phyloP scores from a whole-genome alignment of 768 basidiomycete species.

The Leccinum sublutescens region DNA sequence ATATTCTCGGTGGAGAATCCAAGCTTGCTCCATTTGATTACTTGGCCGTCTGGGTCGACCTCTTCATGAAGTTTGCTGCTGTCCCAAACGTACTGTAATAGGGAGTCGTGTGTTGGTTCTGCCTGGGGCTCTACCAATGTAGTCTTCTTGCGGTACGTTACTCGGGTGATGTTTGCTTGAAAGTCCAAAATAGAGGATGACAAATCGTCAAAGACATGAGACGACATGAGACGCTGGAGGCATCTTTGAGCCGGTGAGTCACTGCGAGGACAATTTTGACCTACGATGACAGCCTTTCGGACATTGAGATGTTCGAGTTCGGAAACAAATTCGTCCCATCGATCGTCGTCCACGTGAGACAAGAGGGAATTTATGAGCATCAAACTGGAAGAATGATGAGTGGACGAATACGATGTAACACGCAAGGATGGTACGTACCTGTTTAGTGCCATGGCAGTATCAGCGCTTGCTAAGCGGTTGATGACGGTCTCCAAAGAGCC shows the following conservation, averaged over 20 bases:
- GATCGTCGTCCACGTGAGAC: constrained; percentile 70
- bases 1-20: constrained; percentile 79
- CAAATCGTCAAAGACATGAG: constrained; percentile 77
- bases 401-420: neutral
- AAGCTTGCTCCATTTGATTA: constrained; percentile 71
- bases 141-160: constrained; percentile 78
- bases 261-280: constrained; percentile 29
- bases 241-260: constrained; percentile 10
- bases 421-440: constrained; percentile 45
- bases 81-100: constrained; percentile 69
- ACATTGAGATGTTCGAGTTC: constrained; percentile 77
- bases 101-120: constrained; percentile 54
- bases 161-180: constrained; percentile 79
- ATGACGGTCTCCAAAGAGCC: constrained; percentile 82
- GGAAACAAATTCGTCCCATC: constrained; percentile 77
- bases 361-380: constrained; percentile 87
- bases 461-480: constrained; percentile 71
- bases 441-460: constrained; percentile 81
- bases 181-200: constrained; percentile 85
- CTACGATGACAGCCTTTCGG: constrained; percentile 76
- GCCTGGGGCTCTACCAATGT: constrained; percentile 69
- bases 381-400: constrained; percentile 51
- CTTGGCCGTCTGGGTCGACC: constrained; percentile 44
- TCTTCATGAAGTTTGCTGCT: constrained; percentile 56
- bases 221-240: constrained; percentile 74